phyloP scores from a whole-genome alignment of 2,329 filamentous ascomycete species.

The Neofusicoccum kwambonambiense region DNA sequence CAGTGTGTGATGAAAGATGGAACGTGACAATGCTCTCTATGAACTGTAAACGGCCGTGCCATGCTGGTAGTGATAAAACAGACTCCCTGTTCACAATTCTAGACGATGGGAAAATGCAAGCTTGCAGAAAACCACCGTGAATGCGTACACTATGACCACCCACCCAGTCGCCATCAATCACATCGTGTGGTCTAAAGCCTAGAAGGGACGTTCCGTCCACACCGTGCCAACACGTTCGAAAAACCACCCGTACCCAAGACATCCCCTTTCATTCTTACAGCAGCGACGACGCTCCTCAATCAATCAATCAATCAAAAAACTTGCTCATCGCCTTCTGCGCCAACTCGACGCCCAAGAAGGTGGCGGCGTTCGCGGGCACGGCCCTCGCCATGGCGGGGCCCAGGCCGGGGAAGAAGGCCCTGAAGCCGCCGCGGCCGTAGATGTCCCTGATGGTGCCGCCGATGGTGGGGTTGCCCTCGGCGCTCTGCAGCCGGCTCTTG shows the following conservation, averaged over 20 bases:
- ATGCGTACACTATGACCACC: background rate
- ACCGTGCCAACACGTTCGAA: too few relatives aligned
- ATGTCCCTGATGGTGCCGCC: conserved; percentile 75
- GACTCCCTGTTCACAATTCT: too few relatives aligned
- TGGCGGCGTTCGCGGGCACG: conserved; percentile 94
- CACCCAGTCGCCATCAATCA: too few relatives aligned
- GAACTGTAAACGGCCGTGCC: background rate
- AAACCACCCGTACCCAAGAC: too few relatives aligned
- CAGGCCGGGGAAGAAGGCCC: conserved; percentile 96
- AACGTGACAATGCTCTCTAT: background rate
- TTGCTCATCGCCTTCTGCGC: conserved; percentile 81
- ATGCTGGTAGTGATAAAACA: too few relatives aligned
- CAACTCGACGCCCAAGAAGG: conserved; percentile 83
- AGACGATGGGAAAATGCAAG: too few relatives aligned
- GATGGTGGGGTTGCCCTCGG: conserved; percentile 79
- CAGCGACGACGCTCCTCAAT: too few relatives aligned
- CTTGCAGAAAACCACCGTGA: background rate
- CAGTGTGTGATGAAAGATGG: background rate
- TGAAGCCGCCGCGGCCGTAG: conserved; percentile 79
- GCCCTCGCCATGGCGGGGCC: conserved; percentile 89
- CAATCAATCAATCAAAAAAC: conserved; percentile 52
- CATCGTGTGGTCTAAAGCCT: too few relatives aligned
- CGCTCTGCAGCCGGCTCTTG: conserved; percentile 90
- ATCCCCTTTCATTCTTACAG: background rate
- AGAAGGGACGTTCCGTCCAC: too few relatives aligned